Conservation (phyloP, 257 asterid species). For the Salvia miltiorrhiza region DNA sequence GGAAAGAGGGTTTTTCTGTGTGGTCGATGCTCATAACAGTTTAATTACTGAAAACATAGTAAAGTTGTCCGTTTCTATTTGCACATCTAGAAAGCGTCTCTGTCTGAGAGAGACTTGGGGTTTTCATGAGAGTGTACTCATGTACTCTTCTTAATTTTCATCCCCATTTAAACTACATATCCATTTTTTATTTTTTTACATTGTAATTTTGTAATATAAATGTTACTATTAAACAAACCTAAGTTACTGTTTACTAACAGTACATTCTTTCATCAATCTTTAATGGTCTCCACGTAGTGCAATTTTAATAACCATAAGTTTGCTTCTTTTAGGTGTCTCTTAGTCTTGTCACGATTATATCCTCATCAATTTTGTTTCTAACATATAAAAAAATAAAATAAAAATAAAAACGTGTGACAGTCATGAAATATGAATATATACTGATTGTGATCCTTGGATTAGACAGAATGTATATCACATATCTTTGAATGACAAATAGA, state of each 20-base stretch:
- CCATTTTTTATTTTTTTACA: not conserved
- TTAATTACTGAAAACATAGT: constrained; percentile 24
- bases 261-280: no score
- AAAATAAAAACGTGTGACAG: no score
- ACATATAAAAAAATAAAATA: no score
- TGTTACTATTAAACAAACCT: no score
- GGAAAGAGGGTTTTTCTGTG: constrained; percentile 4
- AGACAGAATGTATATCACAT: no score
- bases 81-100: constrained; percentile 36
- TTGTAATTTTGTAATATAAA: no score
- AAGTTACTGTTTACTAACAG: no score
- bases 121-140: not conserved
- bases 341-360: not conserved
- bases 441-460: no score
- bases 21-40: constrained; percentile 20
- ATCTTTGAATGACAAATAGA: not conserved
- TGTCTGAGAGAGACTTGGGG: constrained; percentile 10
- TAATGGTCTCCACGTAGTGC: no score
- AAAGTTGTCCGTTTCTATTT: constrained; percentile 26
- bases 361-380: no score
- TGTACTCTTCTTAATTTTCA: not conserved
- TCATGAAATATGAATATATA: no score
- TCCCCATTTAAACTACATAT: no score
- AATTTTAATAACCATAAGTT: not conserved
- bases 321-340: not conserved